phyloP scores from a whole-genome alignment of 139 green algal species.

The Chlorella sp. region DNA sequence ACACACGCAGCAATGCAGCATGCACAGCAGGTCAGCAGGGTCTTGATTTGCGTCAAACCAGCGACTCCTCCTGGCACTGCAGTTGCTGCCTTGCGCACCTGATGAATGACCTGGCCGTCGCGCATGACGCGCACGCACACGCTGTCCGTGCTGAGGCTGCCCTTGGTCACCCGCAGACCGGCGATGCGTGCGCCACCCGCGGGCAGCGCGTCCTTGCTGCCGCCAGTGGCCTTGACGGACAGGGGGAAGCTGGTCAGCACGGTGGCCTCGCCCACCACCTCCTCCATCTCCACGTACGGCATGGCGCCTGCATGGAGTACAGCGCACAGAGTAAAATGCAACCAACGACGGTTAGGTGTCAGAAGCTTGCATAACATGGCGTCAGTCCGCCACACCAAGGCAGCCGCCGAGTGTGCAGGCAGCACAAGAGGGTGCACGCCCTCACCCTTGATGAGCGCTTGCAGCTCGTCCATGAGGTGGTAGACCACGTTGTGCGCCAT shows the following conservation, averaged over 20 bases:
- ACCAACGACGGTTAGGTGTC: too few species aligned
- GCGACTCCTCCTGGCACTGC: too few species aligned
- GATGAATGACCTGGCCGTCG: slow-evolving; percentile 33
- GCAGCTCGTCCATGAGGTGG: slow-evolving; percentile 62
- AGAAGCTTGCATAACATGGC: too few species aligned
- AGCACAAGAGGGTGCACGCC: neutral
- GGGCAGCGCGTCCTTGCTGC: neutral
- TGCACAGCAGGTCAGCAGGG: too few species aligned
- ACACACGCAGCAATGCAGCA: too few species aligned
- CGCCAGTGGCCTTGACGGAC: slow-evolving; percentile 1
- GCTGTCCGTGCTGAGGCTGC: neutral
- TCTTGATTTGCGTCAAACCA: too few species aligned
- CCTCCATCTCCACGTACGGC: slow-evolving; percentile 7
- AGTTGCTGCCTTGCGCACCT: too few species aligned
- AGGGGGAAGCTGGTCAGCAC: slow-evolving; percentile 39
- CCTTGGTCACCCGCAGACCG: slow-evolving; percentile 9
- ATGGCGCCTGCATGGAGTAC: slow-evolving; percentile 16
- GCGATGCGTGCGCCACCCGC: slow-evolving; percentile 24
- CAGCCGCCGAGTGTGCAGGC: neutral
- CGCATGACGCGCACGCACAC: slow-evolving; percentile 55
- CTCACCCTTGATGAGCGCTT: slow-evolving; percentile 16
- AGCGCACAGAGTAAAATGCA: too few species aligned
- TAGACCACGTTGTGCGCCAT: slow-evolving; percentile 74
- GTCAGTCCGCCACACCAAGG: neutral
- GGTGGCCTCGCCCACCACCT: slow-evolving; percentile 33